phyloP scores from a whole-genome alignment of 345 rosid species.

The Acer saccharum region DNA sequence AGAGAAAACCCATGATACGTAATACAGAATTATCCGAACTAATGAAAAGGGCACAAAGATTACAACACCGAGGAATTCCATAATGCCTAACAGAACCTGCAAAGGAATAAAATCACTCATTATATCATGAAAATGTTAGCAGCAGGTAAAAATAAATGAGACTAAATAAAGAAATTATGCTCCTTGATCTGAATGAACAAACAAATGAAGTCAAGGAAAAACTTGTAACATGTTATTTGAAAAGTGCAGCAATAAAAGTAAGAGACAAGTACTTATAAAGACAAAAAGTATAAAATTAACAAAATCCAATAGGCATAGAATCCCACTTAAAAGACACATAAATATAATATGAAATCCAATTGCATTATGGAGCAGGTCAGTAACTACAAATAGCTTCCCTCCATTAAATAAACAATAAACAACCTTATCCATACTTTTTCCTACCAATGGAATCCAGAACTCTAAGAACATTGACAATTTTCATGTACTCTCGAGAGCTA shows the following conservation, averaged over 20 bases:
- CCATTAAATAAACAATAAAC: background rate
- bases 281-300: background rate
- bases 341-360: background rate
- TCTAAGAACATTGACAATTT: background rate
- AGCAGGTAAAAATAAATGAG: background rate
- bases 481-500: background rate
- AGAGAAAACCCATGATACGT: slow-evolving; percentile 79
- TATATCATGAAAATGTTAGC: background rate
- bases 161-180: background rate
- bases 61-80: slow-evolving; percentile 97
- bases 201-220: background rate
- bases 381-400: background rate
- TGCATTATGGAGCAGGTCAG: background rate
- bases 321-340: background rate
- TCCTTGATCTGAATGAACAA: background rate
- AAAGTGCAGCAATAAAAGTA: background rate
- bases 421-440: background rate
- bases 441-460: background rate
- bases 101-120: slow-evolving; percentile 24
- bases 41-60: slow-evolving; percentile 90
- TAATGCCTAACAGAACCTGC: slow-evolving; percentile 97
- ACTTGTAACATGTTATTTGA: background rate
- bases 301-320: background rate
- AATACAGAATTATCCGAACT: slow-evolving; percentile 74
- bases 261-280: background rate